These are phyloP conservation scores for Aspergillus pseudonomiae DNA, from an alignment of 2,329 filamentous ascomycete genomes.

Conservation along the genomic window DNA sequence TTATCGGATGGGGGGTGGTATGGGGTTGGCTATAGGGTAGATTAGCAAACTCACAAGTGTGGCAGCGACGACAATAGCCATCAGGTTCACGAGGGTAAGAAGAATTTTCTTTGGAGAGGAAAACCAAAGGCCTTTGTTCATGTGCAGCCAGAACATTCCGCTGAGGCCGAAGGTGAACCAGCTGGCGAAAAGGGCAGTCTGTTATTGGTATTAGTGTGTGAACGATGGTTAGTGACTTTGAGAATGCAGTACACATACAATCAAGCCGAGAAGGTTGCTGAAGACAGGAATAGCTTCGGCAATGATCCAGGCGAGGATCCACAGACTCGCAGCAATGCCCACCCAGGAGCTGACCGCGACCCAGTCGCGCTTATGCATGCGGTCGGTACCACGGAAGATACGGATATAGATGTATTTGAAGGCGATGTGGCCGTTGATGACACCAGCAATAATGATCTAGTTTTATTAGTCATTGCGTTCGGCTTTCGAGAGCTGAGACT, in stretches of 20 bases:
- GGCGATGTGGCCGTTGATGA: slow-evolving; percentile 70
- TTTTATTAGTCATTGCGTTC: neutral
- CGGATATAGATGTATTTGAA: slow-evolving; percentile 68
- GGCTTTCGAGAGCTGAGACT: slow-evolving; percentile 9
- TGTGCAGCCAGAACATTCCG: slow-evolving; percentile 43
- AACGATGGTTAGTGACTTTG: neutral
- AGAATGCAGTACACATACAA: slow-evolving; percentile 38
- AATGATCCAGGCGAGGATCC: slow-evolving; percentile 68
- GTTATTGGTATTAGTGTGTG: slow-evolving; percentile 1
- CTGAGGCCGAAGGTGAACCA: slow-evolving; percentile 63
- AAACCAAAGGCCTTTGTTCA: slow-evolving; percentile 39
- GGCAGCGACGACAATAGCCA: slow-evolving; percentile 26
- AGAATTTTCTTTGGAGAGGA: slow-evolving; percentile 34
- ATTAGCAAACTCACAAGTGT: slow-evolving; percentile 24
- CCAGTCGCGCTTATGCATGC: slow-evolving; percentile 55
- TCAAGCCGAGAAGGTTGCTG: slow-evolving; percentile 66
- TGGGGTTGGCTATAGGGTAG: neutral
- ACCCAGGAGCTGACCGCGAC: slow-evolving; percentile 62
- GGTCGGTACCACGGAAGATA: slow-evolving; percentile 62
- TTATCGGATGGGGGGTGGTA: neutral
- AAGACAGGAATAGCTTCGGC: slow-evolving; percentile 72
- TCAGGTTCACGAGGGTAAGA: slow-evolving; percentile 31
- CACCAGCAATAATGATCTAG: slow-evolving; percentile 68
- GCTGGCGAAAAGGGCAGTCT: slow-evolving; percentile 62
- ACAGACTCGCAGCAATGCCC: slow-evolving; percentile 57